phyloP scores from a whole-genome alignment of 768 basidiomycete genomes.

The Boletus eberwhitei region DNA sequence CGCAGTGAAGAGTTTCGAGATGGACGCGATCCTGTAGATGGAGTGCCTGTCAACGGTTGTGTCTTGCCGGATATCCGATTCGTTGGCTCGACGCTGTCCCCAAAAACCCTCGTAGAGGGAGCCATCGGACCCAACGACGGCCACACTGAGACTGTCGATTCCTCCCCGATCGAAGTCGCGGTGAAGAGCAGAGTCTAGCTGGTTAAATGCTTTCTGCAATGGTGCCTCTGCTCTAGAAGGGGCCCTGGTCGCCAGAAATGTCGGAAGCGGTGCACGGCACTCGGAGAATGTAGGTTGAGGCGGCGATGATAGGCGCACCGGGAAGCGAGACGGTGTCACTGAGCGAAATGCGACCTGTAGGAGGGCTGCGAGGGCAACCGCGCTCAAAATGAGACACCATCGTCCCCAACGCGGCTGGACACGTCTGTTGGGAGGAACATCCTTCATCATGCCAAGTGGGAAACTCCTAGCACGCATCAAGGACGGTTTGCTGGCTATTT shows the following conservation, averaged over 20 bases:
- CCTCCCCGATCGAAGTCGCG: conserved; percentile 28
- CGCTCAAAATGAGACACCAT: conserved; percentile 19
- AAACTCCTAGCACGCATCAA: no score
- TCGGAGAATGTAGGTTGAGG: neutral
- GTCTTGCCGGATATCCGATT: conserved; percentile 24
- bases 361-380: conserved; percentile 7
- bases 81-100: conserved; percentile 44
- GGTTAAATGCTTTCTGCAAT: conserved; percentile 5
- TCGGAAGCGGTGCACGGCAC: conserved; percentile 17
- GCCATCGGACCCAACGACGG: conserved; percentile 45
- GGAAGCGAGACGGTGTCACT: neutral
- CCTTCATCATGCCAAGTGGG: neutral
- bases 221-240: conserved; percentile 13
- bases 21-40: conserved; percentile 50
- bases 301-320: neutral
- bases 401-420: conserved; percentile 9
- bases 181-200: conserved; percentile 8
- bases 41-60: conserved; percentile 39
- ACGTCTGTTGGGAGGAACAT: neutral
- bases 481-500: no score
- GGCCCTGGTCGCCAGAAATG: conserved; percentile 10
- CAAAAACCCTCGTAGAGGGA: conserved; percentile 44
- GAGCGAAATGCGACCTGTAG: conserved; percentile 1
- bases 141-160: conserved; percentile 50
- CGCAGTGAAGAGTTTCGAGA: conserved; percentile 49